These are phyloP conservation scores for Fragosphaeria purpurea DNA, from an alignment of 2,329 filamentous ascomycete genomes.

Conservation along the genomic window DNA sequence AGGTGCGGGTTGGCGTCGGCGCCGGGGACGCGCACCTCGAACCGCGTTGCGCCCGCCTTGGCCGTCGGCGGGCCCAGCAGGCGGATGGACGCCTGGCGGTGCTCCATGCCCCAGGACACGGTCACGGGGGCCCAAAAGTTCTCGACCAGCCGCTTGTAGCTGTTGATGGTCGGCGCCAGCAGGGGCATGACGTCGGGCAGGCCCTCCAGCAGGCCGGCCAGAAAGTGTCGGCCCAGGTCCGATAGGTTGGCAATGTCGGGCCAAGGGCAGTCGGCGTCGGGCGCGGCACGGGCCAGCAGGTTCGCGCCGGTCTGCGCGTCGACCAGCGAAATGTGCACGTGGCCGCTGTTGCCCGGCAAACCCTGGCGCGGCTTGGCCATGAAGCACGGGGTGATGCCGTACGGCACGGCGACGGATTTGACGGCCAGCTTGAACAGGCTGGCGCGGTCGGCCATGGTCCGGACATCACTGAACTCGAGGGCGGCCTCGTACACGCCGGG, in stretches of 20 bases:
- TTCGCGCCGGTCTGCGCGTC: constrained; percentile 74
- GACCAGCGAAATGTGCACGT: constrained; percentile 88
- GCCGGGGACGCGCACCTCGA: constrained; percentile 89
- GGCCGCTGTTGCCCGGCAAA: constrained; percentile 86
- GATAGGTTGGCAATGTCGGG: constrained; percentile 71
- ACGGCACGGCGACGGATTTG: constrained; percentile 76
- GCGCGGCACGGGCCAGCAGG: constrained; percentile 62
- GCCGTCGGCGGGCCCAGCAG: constrained; percentile 81
- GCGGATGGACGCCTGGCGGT: constrained; percentile 83
- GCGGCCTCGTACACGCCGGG: constrained; percentile 94
- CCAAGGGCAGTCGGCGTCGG: constrained; percentile 62
- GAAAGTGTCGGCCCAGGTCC: constrained; percentile 82
- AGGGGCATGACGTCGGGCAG: constrained; percentile 94
- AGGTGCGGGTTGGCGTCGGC: constrained; percentile 86
- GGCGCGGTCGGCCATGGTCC: constrained; percentile 83
- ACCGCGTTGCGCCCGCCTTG: constrained; percentile 75
- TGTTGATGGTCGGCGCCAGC: constrained; percentile 89
- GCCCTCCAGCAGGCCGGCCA: constrained; percentile 80
- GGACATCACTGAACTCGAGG: constrained; percentile 80
- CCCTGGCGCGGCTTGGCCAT: constrained; percentile 96
- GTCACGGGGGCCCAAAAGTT: constrained; percentile 99
- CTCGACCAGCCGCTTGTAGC: constrained; percentile 94
- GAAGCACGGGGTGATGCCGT: constrained; percentile 92
- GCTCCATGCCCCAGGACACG: constrained; percentile 93
- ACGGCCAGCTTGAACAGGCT: constrained; percentile 91